Base-by-base conservation (phyloP, 116 monocot genomes). In the Phalaenopsis hybrid region DNA sequence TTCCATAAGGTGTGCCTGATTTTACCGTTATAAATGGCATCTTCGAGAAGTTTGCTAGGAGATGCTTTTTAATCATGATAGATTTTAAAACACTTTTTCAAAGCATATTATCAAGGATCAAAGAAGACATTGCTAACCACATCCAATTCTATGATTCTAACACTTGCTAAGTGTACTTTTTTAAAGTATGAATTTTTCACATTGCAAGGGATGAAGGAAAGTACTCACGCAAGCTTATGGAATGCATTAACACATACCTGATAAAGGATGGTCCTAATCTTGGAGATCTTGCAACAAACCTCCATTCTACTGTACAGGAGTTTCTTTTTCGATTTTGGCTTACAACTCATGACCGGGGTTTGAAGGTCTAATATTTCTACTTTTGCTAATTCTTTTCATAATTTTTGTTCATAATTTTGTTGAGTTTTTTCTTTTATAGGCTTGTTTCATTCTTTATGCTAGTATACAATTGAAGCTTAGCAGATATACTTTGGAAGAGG, bases 191-290 rank as follows among this genome's bases (percentile, higher is more conserved):
- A 1, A 11, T 44, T 8, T n/a, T 18, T 63, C 48, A 59, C 65
- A 10, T 59, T 85, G 21, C 82, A 76, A 96, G 94, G 83, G 92
- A 92, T 49, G 94, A 97, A 79, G 94, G 96, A 0, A 97, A 97
- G 79, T 82, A 94, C 85, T 88, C 90, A 78, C 92, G 92, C 77
- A 97, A 92, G 77, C 92, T 97, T 59, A 90, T 94, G 88, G 94
- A 91, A 63, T 97, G 96, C 82, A 77, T 97, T 61, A 94, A 94
- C 81, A 83, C 86, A 3, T 92, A 82, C 76, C 83, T 97, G 86
- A 81, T 90, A 23, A 94, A 91, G 85, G 96, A 92, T 83, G 96
- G 96, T 18, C 96, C 96, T 74, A 97, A 97, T 82, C 87, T 97
- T 70, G 94, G 94, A 81, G 49, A 23, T 79, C 81, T 79, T 81